A percentile compares a stretch with the other conserved stretches of the same genome.
Evolutionary conservation across 352 stramenopile genomes (phyloP).

Genomic region (Phytophthora sp.): DNA sequence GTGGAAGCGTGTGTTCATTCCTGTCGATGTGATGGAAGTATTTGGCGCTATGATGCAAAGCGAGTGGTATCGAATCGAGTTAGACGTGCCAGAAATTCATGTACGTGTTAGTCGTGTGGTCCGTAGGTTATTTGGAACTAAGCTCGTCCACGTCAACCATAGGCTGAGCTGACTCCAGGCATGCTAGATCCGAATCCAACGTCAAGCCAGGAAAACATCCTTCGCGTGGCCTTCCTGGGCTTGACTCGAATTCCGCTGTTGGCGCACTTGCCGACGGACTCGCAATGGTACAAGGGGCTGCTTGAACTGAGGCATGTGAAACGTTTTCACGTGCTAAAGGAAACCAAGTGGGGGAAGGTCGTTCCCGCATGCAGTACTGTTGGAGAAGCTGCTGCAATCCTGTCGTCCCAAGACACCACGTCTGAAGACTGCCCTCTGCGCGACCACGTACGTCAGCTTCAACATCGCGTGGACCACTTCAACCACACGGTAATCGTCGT

Average conservation of each 20-base stretch:
- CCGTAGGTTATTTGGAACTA: conserved; percentile 1
- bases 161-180: conserved; percentile 32
- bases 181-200: conserved; percentile 26
- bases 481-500: conserved; percentile 37
- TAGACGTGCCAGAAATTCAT: conserved; percentile 39
- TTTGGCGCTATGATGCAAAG: conserved; percentile 42
- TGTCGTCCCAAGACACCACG: conserved; percentile 5
- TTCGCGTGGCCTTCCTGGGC: conserved; percentile 35
- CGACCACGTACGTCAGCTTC: conserved; percentile 29
- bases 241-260: conserved; percentile 33
- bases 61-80: conserved; percentile 42
- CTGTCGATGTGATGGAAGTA: conserved; percentile 26
- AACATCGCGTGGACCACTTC: conserved; percentile 34
- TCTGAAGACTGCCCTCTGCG: conserved; percentile 3
- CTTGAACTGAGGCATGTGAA: conserved; percentile 19
- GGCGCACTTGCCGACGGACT: conserved; percentile 35
- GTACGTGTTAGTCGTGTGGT: conserved; percentile 10
- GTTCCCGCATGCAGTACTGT: conserved; percentile 34
- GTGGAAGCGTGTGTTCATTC: conserved; percentile 28
- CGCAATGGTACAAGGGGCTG: conserved; percentile 32
- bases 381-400: conserved; percentile 7
- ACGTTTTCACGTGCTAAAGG: conserved; percentile 36
- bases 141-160: neutral
- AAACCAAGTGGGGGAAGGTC: conserved; percentile 32
- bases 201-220: conserved; percentile 34